Conservation (phyloP, 495 filamentous ascomycete species). For the Neurospora sublineolata region DNA sequence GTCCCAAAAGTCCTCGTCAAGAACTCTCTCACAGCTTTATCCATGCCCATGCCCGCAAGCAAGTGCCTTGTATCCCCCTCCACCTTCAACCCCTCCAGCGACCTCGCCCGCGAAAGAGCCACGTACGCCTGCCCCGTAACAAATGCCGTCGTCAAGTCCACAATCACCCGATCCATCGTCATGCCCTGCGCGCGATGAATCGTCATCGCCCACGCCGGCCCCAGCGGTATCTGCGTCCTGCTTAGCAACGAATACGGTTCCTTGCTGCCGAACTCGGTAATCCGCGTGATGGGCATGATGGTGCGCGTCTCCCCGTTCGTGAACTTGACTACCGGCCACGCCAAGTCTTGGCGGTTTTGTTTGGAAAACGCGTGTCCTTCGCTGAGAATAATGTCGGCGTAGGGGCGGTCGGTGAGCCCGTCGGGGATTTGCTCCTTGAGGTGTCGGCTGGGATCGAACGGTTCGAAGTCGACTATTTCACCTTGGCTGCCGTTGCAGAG, state of each 20-base stretch:
- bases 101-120: slow-evolving; percentile 66
- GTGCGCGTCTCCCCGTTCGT: slow-evolving; percentile 22
- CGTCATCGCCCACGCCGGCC: slow-evolving; percentile 85
- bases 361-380: too few species aligned
- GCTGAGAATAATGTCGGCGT: too few species aligned
- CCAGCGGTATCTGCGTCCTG: slow-evolving; percentile 74
- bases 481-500: too few species aligned
- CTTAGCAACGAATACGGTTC: slow-evolving; percentile 49
- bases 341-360: too few species aligned
- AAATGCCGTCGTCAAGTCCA: slow-evolving; percentile 74
- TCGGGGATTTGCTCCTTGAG: neutral
- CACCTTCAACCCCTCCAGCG: slow-evolving; percentile 56
- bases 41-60: slow-evolving; percentile 6
- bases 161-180: slow-evolving; percentile 82
- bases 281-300: slow-evolving; percentile 37
- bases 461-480: too few species aligned
- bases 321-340: slow-evolving; percentile 73
- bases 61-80: slow-evolving; percentile 21
- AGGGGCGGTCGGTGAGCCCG: too few species aligned
- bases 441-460: neutral
- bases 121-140: slow-evolving; percentile 85
- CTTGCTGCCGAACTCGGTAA: slow-evolving; percentile 34
- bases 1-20: neutral
- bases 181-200: slow-evolving; percentile 95
- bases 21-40: slow-evolving; percentile 13